Evolutionary conservation across 495 filamentous ascomycete species (phyloP), one percentile per base, ranked within the genome.

Genomic region (Friedmanniomyces simplex): DNA sequence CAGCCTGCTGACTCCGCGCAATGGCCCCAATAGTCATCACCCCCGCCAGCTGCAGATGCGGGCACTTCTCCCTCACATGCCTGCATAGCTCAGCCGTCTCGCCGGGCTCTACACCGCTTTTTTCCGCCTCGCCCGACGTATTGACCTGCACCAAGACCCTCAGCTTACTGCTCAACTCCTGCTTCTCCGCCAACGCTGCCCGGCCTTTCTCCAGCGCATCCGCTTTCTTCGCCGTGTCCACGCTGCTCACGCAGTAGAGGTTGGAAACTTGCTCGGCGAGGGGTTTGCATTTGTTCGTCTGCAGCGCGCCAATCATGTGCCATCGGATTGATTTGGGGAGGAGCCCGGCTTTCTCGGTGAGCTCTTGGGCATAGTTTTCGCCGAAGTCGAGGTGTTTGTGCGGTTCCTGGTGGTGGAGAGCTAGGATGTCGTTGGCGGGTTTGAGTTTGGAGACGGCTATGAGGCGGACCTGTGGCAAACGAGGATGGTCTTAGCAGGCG

Each of bases 21-120:
- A 98, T 93, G 18, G 89, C 89, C 0, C 93, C 93, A 65, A 98
- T 97, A 0, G 93, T 98, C 93, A 98, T 98, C 5, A 98, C 67
- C 0, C 93, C 93, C 53, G 85, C 76, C 20, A 98, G 67, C 42
- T 79, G 73, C 30, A 98, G 71, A 67, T 84, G 77, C 1, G 84
- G 83, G 72, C 91, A 95, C 36, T 78, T 68, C 22, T 83, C 76
- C 6, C 76, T 70, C 43, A 95, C 79, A 67, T 84, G 79, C 25
- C 73, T 72, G 66, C 84, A 88, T 34, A 98, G 72, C 2, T 61
- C 71, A 2, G 82, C 70, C 1, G 86, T 73, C 24, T 68, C 70
- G 2, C 20, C 47, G 0, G 91, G 93, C 14, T 81, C 74, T 32
- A 88, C 82, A 6, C 93, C 93, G 4, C 84, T 84, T 72, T 98